Conservation (phyloP, 352 stramenopile genomes). For the Pythium periplocum region DNA sequence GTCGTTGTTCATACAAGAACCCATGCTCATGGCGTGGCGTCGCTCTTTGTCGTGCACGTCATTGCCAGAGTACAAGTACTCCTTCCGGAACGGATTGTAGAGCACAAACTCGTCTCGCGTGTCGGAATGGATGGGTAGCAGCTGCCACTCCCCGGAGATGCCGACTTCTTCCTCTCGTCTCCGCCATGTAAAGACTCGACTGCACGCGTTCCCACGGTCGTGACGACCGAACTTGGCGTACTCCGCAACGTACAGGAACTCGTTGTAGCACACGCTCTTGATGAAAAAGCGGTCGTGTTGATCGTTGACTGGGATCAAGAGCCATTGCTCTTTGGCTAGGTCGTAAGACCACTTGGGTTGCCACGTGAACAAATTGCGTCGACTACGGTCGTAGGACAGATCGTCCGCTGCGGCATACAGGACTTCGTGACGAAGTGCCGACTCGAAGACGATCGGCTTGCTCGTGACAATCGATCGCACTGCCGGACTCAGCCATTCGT, state of each 20-base stretch:
- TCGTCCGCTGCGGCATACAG: conserved; percentile 22
- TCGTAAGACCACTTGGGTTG: conserved; percentile 21
- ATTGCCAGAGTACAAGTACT: conserved; percentile 58
- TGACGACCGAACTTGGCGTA: conserved; percentile 67
- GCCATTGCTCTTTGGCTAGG: conserved; percentile 41
- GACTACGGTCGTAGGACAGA: conserved; percentile 27
- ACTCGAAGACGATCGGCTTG: conserved; percentile 20
- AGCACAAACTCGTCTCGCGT: conserved; percentile 56
- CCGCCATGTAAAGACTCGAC: conserved; percentile 60
- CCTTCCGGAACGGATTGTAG: conserved; percentile 69
- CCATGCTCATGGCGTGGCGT: conserved; percentile 42
- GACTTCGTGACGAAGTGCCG: conserved; percentile 15
- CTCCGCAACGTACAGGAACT: conserved; percentile 62
- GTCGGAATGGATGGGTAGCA: conserved; percentile 32
- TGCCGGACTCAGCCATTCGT: conserved; percentile 23
- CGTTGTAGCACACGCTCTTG: conserved; percentile 47
- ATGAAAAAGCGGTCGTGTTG: conserved; percentile 57
- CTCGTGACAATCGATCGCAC: conserved; percentile 29
- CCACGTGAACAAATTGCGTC: conserved; percentile 39
- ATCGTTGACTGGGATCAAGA: conserved; percentile 46
- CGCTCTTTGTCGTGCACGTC: conserved; percentile 48
- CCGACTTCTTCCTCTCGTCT: conserved; percentile 39
- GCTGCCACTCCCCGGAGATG: conserved; percentile 52
- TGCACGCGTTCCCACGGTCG: conserved; percentile 34
- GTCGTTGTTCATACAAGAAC: conserved; percentile 14